Evolutionary conservation across 176 grass and related monocot genomes (phyloP), one percentile per base, ranked within the genome.

Genomic region (Echinochloa phyllopogon): DNA sequence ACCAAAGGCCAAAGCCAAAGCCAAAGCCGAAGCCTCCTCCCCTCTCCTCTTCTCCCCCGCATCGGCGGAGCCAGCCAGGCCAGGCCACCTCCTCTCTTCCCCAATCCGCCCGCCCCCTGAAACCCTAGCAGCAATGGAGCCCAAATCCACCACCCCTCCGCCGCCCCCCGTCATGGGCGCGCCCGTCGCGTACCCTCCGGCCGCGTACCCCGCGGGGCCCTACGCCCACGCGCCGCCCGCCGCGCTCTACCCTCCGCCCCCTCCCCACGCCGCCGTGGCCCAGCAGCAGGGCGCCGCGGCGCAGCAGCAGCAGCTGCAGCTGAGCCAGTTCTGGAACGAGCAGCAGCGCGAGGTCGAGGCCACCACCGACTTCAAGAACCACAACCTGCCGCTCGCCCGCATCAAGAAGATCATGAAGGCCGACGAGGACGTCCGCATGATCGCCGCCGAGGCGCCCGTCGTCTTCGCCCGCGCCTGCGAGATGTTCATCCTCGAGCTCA

Each of bases 391-490:
- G 10, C 92, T 99, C 65, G 93, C 93, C 69, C 91, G 93, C 73
- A 99, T 99, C 83, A 99, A 99, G 86, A 95, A 96, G 87, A 96
- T 99, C 90, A 99, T 99, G 96, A 99, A 99, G 89, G 95, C 95
- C 40, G 95, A 98, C 85, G 92, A 95, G 86, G 95, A 98, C 65
- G 95, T 98, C 42, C 88, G 92, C 90, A 98, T 94, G 93, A 95
- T 98, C 89, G 93, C 96, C 79, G 96, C 93, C 81, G 96, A 98
- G 87, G 93, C 96, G 7, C 95, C 93, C 40, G 96, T 95, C 78
- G 91, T 98, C 65, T 98, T 98, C 76, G 89, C 93, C 4, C 84
- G 96, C 12, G 96, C 96, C 59, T 98, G 95, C 80, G 96, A 95
- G 91, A 94, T 98, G 93, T 98, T 98, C 89, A 92, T 98, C 65